Conservation (phyloP, 2,329 filamentous ascomycete species). For the Niveomyces coronatus region DNA sequence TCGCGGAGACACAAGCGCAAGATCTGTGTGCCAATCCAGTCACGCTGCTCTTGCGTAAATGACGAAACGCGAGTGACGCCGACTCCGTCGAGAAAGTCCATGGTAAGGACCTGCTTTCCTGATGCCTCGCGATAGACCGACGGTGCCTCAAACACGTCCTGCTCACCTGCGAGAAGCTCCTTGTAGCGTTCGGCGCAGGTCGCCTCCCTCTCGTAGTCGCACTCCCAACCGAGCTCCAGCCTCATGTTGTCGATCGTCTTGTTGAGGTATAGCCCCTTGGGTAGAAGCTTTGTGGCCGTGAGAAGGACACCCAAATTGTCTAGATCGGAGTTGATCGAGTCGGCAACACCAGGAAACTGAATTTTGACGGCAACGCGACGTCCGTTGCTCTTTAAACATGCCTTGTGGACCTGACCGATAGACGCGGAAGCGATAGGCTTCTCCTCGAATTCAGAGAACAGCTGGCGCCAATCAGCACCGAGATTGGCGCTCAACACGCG, state of each 20-base stretch:
- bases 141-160: slow-evolving; percentile 68
- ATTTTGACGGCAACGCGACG: slow-evolving; percentile 86
- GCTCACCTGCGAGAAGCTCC: slow-evolving; percentile 55
- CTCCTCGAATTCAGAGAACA: slow-evolving; percentile 81
- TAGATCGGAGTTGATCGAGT: slow-evolving; percentile 92
- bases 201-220: slow-evolving; percentile 86
- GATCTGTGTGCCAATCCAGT: slow-evolving; percentile 95
- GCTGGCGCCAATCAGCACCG: slow-evolving; percentile 70
- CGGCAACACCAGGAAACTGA: slow-evolving; percentile 91
- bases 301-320: slow-evolving; percentile 88
- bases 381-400: slow-evolving; percentile 64
- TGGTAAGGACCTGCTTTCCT: slow-evolving; percentile 79
- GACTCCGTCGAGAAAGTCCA: slow-evolving; percentile 80
- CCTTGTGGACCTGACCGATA: slow-evolving; percentile 91
- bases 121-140: slow-evolving; percentile 68
- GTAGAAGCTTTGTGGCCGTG: slow-evolving; percentile 79
- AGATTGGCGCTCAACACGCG: slow-evolving; percentile 71
- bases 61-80: slow-evolving; percentile 72
- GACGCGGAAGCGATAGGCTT: slow-evolving; percentile 90
- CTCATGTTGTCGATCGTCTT: slow-evolving; percentile 96
- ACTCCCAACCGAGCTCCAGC: slow-evolving; percentile 90
- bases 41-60: slow-evolving; percentile 72
- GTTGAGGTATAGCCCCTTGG: slow-evolving; percentile 85
- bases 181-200: slow-evolving; percentile 68
- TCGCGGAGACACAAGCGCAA: slow-evolving; percentile 85